Percentiles rank a stretch among this genome's conserved stretches.
Conservation (phyloP, 305 asterid species). For the Fraxinus xanthoxyloides region DNA sequence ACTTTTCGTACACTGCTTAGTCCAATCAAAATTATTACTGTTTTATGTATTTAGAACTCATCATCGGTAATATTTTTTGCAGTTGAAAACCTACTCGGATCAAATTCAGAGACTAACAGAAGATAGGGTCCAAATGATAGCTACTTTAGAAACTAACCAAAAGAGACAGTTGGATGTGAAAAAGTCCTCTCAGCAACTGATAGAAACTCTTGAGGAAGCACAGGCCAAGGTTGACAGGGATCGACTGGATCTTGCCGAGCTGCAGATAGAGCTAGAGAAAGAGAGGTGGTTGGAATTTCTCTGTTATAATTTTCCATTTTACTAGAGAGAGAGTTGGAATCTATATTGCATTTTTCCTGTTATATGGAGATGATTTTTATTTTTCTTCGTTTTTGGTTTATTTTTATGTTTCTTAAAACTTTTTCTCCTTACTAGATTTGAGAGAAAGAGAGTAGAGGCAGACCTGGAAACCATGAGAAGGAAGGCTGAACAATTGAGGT, state of each 20-base stretch:
- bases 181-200: conserved; percentile 54
- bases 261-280: conserved; percentile 87
- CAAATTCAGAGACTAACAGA: conserved; percentile 70
- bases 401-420: background rate
- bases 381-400: background rate
- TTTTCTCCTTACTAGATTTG: conserved; percentile 52
- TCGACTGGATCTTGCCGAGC: conserved; percentile 59
- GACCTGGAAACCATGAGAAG: conserved; percentile 67
- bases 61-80: conserved; percentile 38
- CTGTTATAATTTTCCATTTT: conserved; percentile 2
- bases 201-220: conserved; percentile 60
- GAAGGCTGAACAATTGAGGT: conserved; percentile 58
- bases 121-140: conserved; percentile 54
- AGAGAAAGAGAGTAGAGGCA: conserved; percentile 84
- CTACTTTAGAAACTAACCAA: conserved; percentile 57
- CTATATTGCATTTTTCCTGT: background rate
- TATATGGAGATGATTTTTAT: background rate
- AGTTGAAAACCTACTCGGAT: conserved; percentile 73
- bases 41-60: background rate
- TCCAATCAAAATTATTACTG: background rate
- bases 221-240: conserved; percentile 65
- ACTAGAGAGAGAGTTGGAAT: background rate
- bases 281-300: conserved; percentile 55
- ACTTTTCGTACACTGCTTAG: background rate
- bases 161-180: conserved; percentile 54